Conservation (phyloP, 2,329 filamentous ascomycete genomes). For the Pseudogymnoascus sp. region DNA sequence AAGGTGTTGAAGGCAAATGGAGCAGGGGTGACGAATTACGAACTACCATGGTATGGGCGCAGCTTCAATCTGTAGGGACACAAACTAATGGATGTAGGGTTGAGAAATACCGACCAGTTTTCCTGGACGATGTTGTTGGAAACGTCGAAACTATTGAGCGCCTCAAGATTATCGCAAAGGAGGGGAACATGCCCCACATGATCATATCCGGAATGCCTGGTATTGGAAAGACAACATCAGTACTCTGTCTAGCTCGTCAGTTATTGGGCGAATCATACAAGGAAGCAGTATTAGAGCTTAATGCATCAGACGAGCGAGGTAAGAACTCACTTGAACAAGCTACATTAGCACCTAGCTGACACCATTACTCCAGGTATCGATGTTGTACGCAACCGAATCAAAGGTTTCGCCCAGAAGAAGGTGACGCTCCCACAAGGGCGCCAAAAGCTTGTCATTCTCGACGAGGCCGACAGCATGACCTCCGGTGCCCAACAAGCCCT, state of each 20-base stretch:
- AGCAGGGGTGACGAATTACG: conserved; percentile 52
- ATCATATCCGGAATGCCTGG: conserved; percentile 99
- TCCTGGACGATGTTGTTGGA: conserved; percentile 93
- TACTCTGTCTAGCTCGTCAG: conserved; percentile 86
- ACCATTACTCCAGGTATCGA: conserved; percentile 62
- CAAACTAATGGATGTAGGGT: conserved; percentile 54
- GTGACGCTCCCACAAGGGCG: conserved; percentile 84
- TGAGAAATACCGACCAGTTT: conserved; percentile 92
- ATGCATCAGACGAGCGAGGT: conserved; percentile 92
- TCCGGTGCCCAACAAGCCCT: conserved; percentile 92
- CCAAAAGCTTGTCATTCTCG: conserved; percentile 94
- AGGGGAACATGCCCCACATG: conserved; percentile 98
- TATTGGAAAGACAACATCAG: conserved; percentile 95
- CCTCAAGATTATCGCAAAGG: conserved; percentile 94
- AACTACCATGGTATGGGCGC: conserved; percentile 63
- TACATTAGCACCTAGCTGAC: neutral
- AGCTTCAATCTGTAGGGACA: conserved; percentile 17
- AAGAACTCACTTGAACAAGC: conserved; percentile 10
- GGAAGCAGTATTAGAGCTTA: conserved; percentile 92
- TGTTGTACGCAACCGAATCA: conserved; percentile 93
- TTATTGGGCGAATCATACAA: conserved; percentile 90
- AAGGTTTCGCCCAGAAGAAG: conserved; percentile 98
- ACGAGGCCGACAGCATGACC: conserved; percentile 98
- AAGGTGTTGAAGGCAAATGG: conserved; percentile 44
- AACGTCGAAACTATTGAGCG: conserved; percentile 97